Base-by-base conservation (phyloP, 768 basidiomycete genomes). In the Vishniacozyma victoriae region DNA sequence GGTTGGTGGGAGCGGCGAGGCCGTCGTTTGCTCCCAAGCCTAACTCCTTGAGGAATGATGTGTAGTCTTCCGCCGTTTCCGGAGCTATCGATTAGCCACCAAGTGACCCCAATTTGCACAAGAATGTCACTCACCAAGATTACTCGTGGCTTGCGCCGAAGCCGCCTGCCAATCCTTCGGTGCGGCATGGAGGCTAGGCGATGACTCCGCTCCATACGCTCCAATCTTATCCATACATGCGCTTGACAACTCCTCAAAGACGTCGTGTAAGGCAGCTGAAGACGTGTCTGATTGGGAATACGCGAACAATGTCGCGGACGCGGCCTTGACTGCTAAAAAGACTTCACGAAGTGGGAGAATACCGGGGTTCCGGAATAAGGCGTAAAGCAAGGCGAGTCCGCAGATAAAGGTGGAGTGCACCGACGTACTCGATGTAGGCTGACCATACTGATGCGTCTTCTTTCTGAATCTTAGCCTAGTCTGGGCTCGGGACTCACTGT, bases 361-460 rank as follows among this genome's bases (percentile, higher is more conserved):
- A 20, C 22, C 29, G 7, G 54, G 54, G 14, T 29, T 35, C 4
- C 50, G 45, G 49, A 56, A 56, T 13, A 47, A 26, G 19, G 54
- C 38, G 49, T 56, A 56, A 15, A 56, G 54, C n/a, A 56, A 20
- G 11, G 50, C 50, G 12, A 51, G 31, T 5, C 54, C 54, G 42
- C 54, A 56, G 22, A 48, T 56, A 35, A 56, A 56, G 15, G 49
- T 50, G 5, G 54, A 50, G 31, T 56, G 54, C 4, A 51, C 45
- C 12, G 49, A 51, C 1, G 49, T 43, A 31, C 44, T 50, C 2
- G 54, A 56, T 23, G 35, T 42, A 7, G 54, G 54, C 24, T 41
- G 40, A 7, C 54, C 54, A 16, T 27, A 35, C 11, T 48, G 49
- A 26, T 56, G 54, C 20, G 46, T 46, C 19, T 45, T 48, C 38